A percentile compares a stretch with the other conserved stretches of the same genome.
Evolutionary conservation across 352 stramenopile genomes (phyloP).

Genomic region (Pythium utonaiense): DNA sequence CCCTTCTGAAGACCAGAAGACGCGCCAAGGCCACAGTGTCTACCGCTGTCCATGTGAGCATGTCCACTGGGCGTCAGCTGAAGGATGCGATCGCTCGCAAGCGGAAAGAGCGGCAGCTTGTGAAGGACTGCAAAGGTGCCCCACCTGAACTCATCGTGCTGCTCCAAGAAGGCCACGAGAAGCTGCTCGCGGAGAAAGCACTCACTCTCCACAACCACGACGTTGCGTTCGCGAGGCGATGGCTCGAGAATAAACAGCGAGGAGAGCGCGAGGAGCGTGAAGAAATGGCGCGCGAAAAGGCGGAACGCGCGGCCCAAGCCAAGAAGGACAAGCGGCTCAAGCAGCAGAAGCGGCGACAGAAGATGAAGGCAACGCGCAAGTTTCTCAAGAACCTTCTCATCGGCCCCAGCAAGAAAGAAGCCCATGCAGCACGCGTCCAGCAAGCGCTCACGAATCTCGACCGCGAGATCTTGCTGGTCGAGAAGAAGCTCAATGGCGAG

Average conservation of each 20-base stretch:
- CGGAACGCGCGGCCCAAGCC: conserved; percentile 8
- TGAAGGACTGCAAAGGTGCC: conserved; percentile 29
- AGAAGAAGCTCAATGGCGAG: conserved; percentile 6
- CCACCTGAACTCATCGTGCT: conserved; percentile 33
- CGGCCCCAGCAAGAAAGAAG: conserved; percentile 26
- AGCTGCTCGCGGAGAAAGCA: conserved; percentile 35
- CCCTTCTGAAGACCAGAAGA: conserved; percentile 31
- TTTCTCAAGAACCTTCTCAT: conserved; percentile 26
- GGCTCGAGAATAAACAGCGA: conserved; percentile 26
- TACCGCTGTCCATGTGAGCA: conserved; percentile 19
- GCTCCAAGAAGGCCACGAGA: conserved; percentile 34
- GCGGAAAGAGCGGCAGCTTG: conserved; percentile 27
- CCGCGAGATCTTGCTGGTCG: conserved; percentile 31
- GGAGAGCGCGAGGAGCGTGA: conserved; percentile 25
- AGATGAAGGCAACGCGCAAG: conserved; percentile 17
- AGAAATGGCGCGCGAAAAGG: neutral
- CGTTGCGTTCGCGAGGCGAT: conserved; percentile 27
- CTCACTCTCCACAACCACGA: conserved; percentile 33
- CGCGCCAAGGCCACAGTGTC: conserved; percentile 24
- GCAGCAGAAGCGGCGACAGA: conserved; percentile 25
- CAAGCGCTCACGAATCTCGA: conserved; percentile 39
- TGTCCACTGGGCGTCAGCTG: conserved; percentile 14
- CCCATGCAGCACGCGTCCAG: conserved; percentile 25
- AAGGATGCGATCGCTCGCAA: conserved; percentile 23
- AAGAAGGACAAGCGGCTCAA: conserved; percentile 12